Conservation (phyloP, 768 basidiomycete genomes). For the Auricularia cornea region DNA sequence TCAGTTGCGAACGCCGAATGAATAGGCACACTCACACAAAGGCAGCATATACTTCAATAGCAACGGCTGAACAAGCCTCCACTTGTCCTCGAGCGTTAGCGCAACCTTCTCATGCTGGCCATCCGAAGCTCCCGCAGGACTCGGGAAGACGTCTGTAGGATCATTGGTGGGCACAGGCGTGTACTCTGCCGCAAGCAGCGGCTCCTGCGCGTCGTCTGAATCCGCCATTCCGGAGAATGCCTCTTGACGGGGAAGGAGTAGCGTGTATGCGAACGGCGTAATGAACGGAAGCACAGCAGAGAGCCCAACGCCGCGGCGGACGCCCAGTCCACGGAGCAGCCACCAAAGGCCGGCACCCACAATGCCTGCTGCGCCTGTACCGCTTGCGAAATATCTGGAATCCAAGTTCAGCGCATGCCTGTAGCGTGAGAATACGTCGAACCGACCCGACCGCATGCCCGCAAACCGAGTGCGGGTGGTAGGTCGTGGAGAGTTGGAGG, state of each 20-base stretch:
- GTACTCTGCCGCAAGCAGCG: constrained; percentile 27
- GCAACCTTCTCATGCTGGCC: constrained; percentile 39
- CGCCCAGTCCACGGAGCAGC: constrained; percentile 79
- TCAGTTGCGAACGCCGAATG: not conserved
- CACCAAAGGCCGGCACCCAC: constrained; percentile 94
- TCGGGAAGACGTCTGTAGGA: constrained; percentile 1
- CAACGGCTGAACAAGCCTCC: constrained; percentile 71
- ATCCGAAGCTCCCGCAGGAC: constrained; percentile 22
- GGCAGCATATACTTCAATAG: constrained; percentile 86
- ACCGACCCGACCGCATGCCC: constrained; percentile 75
- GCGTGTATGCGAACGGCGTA: constrained; percentile 67
- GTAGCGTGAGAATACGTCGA: not conserved
- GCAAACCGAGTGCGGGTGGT: constrained; percentile 55
- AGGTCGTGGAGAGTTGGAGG: constrained; percentile 84
- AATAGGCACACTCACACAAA: constrained; percentile 50
- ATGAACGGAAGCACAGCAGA: constrained; percentile 78
- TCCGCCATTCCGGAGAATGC: constrained; percentile 35
- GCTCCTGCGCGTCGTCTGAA: constrained; percentile 13
- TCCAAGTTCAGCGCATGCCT: not conserved
- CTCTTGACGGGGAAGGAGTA: constrained; percentile 60
- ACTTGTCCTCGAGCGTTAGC: constrained; percentile 67
- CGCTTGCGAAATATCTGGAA: constrained; percentile 79
- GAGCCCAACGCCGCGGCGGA: constrained; percentile 72
- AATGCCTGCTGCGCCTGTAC: constrained; percentile 91
- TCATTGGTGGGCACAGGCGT: constrained; percentile 36